Percentiles rank a stretch among this genome's conserved stretches.
Conservation (phyloP, 257 asterid species). For the Fraxinus americana region DNA sequence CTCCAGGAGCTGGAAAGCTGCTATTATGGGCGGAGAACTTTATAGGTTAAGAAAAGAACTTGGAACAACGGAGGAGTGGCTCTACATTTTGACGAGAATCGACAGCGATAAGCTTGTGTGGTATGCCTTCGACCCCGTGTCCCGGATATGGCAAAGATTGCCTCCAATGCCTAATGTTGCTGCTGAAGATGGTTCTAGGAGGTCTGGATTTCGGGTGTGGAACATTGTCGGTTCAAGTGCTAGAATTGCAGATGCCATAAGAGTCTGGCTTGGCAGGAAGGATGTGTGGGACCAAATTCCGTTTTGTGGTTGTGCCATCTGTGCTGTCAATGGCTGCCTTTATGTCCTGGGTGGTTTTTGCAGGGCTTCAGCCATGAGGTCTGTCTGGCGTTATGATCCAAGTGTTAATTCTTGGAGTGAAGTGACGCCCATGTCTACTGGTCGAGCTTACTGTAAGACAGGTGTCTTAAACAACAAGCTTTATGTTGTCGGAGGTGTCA, state of each 20-base stretch:
- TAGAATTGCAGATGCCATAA: constrained; percentile 56
- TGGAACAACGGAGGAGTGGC: constrained; percentile 79
- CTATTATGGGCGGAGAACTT: constrained; percentile 62
- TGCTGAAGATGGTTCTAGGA: constrained; percentile 41
- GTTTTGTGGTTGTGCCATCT: constrained; percentile 85
- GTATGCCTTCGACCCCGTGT: constrained; percentile 76
- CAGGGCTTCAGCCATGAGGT: constrained; percentile 59
- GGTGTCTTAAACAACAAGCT: constrained; percentile 73
- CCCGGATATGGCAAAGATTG: constrained; percentile 66
- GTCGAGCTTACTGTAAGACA: constrained; percentile 86
- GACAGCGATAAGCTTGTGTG: constrained; percentile 65
- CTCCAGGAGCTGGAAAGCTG: constrained; percentile 73
- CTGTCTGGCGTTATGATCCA: constrained; percentile 79
- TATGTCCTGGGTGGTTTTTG: constrained; percentile 82
- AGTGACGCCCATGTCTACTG: constrained; percentile 65
- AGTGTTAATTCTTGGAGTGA: constrained; percentile 67
- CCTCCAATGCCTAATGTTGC: constrained; percentile 70
- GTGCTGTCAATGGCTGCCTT: constrained; percentile 77
- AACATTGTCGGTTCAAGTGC: constrained; percentile 55
- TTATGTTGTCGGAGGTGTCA: constrained; percentile 91
- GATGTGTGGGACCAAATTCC: constrained; percentile 67
- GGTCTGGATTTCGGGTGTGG: constrained; percentile 61
- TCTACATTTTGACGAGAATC: constrained; percentile 66
- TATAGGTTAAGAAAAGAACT: constrained; percentile 67
- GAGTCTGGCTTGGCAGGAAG: constrained; percentile 72